Base-by-base conservation (phyloP, 2,329 filamentous ascomycete genomes). In the Xylariaceae sp. region DNA sequence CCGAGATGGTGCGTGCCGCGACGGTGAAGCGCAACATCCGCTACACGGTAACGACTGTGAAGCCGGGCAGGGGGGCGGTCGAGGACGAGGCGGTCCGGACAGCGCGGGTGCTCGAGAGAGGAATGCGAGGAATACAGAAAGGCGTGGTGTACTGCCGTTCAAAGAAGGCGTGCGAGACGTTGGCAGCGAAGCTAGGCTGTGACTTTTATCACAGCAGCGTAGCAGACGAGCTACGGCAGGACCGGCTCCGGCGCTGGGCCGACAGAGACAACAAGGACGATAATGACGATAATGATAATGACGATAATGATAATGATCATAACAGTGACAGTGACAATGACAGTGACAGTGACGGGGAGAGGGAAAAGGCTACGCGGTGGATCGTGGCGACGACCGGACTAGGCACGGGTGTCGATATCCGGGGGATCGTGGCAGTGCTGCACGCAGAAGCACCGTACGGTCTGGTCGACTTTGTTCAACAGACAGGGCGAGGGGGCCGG, bases 131-230 rank as follows among this genome's bases (percentile, higher is more conserved):
- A 7, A 26, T 2, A 9, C 4, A 52, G 12, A 52, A 43, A 36
- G 36, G 37, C 1, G 16, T 52, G 2, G 21, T 52, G 6, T 52
- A 52, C 28, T 52, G 48, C 48, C 36, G 48, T 14, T 33, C 36
- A 12, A 2, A 16, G 12, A n/a, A n/a, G n/a, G n/a, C n/a, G n/a
- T n/a, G n/a, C n/a, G n/a, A n/a, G n/a, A n/a, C n/a, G n/a, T n/a
- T 51, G 41, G 24, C 34, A 6, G 26, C 4, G 17, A 29, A 31
- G n/a, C 11, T 51, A 4, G 11, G 17, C 2, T 51, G 17, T 34
- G 24, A 14, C 4, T 51, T 29, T 24, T 51, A 51, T 28, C 16
- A 51, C 17, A 51, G 26, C 24, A 4, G 4, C 4, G 14, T 51
- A 26, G 16, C 12, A 2, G 11, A 31, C 2, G 3, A 19, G 36